Conservation (phyloP, 768 basidiomycete genomes). For the Mrakia blollopis region DNA sequence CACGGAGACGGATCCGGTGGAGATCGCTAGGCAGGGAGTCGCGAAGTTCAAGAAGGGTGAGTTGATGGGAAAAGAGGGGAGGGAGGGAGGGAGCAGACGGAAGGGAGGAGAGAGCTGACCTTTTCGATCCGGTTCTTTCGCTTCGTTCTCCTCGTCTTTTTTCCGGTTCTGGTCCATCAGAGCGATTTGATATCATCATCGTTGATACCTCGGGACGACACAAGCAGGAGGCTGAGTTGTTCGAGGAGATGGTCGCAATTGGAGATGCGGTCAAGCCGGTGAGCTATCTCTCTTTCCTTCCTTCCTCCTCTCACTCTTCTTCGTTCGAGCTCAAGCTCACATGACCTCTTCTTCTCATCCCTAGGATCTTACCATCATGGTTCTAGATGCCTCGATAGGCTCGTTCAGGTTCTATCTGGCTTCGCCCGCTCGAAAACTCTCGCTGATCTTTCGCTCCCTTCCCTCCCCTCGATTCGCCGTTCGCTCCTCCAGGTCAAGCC, state of each 20-base stretch:
- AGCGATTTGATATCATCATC: constrained; percentile 96
- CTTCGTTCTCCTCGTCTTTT: neutral
- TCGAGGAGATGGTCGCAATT: constrained; percentile 97
- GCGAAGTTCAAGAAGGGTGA: constrained; percentile 82
- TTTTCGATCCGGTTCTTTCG: neutral
- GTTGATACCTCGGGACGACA: constrained; percentile 97
- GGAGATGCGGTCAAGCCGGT: constrained; percentile 82
- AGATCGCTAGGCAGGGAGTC: constrained; percentile 90
- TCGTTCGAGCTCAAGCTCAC: constrained; percentile 10
- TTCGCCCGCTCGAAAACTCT: neutral
- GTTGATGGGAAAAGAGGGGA: neutral
- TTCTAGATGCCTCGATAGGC: constrained; percentile 92
- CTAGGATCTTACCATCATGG: constrained; percentile 79
- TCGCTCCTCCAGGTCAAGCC: constrained; percentile 66
- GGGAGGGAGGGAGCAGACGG: neutral
- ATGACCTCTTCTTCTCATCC: neutral
- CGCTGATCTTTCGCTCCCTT: neutral
- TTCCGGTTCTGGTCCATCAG: constrained; percentile 41
- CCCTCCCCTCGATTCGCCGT: neutral
- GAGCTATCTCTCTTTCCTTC: constrained; percentile 29
- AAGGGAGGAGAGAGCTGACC: neutral
- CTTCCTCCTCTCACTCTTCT: neutral
- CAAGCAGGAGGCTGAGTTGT: constrained; percentile 93
- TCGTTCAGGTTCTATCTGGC: constrained; percentile 39
- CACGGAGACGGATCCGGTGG: constrained; percentile 96